Evolutionary conservation across 148 eudicot genomes (phyloP), one percentile per base, ranked within the genome.

Genomic region (Heliosperma pusillum): DNA sequence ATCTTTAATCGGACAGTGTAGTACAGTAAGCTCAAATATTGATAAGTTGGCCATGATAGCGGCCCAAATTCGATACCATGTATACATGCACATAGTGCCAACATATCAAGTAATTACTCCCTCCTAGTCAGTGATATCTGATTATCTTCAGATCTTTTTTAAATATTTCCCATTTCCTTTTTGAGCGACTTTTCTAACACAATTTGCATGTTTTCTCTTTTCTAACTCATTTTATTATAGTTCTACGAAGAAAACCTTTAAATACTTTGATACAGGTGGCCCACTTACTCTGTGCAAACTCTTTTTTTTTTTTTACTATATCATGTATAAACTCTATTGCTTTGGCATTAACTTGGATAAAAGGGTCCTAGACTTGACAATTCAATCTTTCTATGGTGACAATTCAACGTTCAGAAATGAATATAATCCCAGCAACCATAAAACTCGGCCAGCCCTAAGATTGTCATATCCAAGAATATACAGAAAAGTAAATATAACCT

Each of bases 401-500:
- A 9, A 7, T 45, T 47, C 24, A 67, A 20, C 16, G 17, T n/a
- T 67, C 50, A 3, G 19, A 47, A 30, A 47, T 69, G 33, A 13
- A 21, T 47, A 50, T 52, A 17, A 70, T 27, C 73, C 55, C 42
- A 52, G 55, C 16, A 70, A 26, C 73, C 59, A 16, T 25, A 26
- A 50, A 44, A n/a, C 71, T 44, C 17, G 22, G 9, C 7, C 29
- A 10, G 29, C 24, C 71, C 71, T 44, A 69, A 0, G 3, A 3
- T 44, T 33, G 24, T 33, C 25, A 30, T 17, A 30, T 26, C 71
- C n/a, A 70, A 50, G 60, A 47, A 22, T 52, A 15, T 3, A 30
- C 0, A 1, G 10, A 52, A 25, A 70, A 70, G 60, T 13, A 67
- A 20, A 68, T 57, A 73, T 78, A 60, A 95, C 99, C 97, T 95